Evolutionary conservation across 139 green algal species (phyloP), one percentile per base, ranked within the genome.

Genomic region (Ettlia oleoabundans): DNA sequence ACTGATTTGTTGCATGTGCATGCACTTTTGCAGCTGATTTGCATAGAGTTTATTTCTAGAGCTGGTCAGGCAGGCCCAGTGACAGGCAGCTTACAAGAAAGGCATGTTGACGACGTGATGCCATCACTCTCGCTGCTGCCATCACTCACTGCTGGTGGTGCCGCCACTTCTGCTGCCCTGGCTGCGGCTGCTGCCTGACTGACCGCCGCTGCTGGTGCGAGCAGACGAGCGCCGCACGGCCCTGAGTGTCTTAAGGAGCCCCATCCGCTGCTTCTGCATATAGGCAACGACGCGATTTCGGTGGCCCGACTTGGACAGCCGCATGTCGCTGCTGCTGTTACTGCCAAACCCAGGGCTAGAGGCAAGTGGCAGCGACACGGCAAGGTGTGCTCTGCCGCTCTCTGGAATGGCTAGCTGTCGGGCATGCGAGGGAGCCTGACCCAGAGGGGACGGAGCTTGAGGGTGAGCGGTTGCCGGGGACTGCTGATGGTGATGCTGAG

Each of bases 251-350:
- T 42, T 42, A 42, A 77, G n/a, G 28, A 77, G 43, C n/a, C 70
- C 32, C 10, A 63, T 32, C 18, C 55, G 30, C 63, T 69, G 70
- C n/a, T 53, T 52, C 3, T 62, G 70, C 43, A 77, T 52, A 18
- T 77, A 77, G 4, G 70, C 70, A 9, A 77, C 32, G 4, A 77
- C 9, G 42, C 70, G 70, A 42, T 77, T 77, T 42, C 70, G 42
- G 28, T 77, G 70, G n/a, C 70, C 70, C 35, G 66, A 10, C 37
- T 32, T 73, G 22, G 35, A 30, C 37, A 53, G 66, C 8, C 37
- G 10, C 66, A 71, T 43, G 66, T 35, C 18, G 66, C 66, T 15
- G 66, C 37, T 35, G 66, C 22, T 10, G 66, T 15, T 15, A 9
- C 55, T 32, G 15, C 55, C 55, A 22, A 28, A 65, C 18, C 15